Base-by-base conservation (phyloP, 306 rosid genomes). In the Trichosanthes truncata region DNA sequence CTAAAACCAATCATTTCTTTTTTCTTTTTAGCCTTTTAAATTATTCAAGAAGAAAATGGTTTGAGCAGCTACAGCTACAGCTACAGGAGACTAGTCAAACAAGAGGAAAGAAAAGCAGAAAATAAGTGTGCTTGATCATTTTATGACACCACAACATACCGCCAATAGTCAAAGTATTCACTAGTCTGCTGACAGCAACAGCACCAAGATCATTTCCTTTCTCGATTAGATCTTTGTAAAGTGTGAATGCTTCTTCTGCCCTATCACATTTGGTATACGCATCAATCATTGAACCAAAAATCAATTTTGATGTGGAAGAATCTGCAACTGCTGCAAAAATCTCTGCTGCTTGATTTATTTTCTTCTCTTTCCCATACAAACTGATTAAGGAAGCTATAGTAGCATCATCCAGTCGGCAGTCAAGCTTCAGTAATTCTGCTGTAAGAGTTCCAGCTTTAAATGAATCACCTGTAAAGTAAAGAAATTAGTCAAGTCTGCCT, bases 171-270 rank as follows among this genome's bases (percentile, higher is more conserved):
- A 94, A 84, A 81, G 95, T 88, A 84, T 89, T 94, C 81, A 92
- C 95, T 40, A 88, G 83, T 48, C 90, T 91, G 91, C 97, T 94
- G 86, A 87, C 80, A 82, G 93, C 90, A 85, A 92, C 93, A 81
- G 89, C 91, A 75, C 91, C 93, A 71, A 84, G 78, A 87, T 85
- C 87, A 84, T 60, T 35, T 74, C 98, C 97, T 75, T 85, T 84
- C 77, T 83, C 91, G 17, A 82, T 71, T 56, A 78, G 86, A 79
- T 86, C 86, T 84, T 81, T 84, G 90, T 92, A 94, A 76, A 94
- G 88, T 46, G 59, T 80, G 89, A 82, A 91, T 31, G 95, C 97
- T 83, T 91, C 89, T 36, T 89, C 97, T 75, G 85, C 85, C 82
- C 89, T 83, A 80, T 93, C 92, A 74, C 97, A 91, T 85, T 92